A percentile compares a stretch with the other conserved stretches of the same genome.
Conservation (phyloP, 768 basidiomycete genomes). For the Suillus bovinus region DNA sequence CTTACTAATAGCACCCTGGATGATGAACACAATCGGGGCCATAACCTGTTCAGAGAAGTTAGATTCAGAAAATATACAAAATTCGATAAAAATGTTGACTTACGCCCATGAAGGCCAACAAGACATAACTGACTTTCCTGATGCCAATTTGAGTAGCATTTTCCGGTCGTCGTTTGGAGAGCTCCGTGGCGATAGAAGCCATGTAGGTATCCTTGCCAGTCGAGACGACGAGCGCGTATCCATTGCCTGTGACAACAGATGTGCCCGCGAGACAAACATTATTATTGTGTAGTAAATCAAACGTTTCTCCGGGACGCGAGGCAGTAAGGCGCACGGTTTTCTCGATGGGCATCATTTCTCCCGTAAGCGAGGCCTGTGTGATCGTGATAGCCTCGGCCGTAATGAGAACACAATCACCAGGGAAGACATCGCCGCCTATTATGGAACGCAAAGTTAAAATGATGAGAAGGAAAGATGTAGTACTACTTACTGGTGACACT, state of each 20-base stretch:
- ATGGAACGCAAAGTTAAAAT: not conserved
- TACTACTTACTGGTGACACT: conserved; percentile 28
- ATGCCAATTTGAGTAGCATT: conserved; percentile 36
- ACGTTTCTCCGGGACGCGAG: conserved; percentile 17
- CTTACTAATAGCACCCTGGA: conserved; percentile 33
- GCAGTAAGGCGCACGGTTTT: conserved; percentile 23
- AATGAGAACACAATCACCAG: conserved; percentile 36
- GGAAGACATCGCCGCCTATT: conserved; percentile 37
- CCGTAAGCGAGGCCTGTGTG: conserved; percentile 37
- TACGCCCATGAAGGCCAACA: conserved; percentile 32
- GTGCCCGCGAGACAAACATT: conserved; percentile 37
- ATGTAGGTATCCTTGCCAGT: conserved; percentile 36
- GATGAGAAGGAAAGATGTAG: not conserved
- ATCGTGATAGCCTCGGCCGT: conserved; percentile 35
- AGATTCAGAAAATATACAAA: not conserved
- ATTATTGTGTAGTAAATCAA: conserved; percentile 33
- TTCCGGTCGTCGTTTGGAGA: conserved; percentile 31
- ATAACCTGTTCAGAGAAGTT: conserved; percentile 22
- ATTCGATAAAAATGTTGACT: conserved; percentile 7
- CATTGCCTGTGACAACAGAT: conserved; percentile 35
- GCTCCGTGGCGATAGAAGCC: conserved; percentile 36
- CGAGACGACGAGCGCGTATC: conserved; percentile 30
- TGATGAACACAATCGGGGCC: conserved; percentile 30
- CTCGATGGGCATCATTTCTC: conserved; percentile 37
- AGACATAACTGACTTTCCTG: conserved; percentile 34